Evolutionary conservation across 495 filamentous ascomycete genomes (phyloP), one percentile per base, ranked within the genome.

Genomic region (Annulohypoxylon nitens): DNA sequence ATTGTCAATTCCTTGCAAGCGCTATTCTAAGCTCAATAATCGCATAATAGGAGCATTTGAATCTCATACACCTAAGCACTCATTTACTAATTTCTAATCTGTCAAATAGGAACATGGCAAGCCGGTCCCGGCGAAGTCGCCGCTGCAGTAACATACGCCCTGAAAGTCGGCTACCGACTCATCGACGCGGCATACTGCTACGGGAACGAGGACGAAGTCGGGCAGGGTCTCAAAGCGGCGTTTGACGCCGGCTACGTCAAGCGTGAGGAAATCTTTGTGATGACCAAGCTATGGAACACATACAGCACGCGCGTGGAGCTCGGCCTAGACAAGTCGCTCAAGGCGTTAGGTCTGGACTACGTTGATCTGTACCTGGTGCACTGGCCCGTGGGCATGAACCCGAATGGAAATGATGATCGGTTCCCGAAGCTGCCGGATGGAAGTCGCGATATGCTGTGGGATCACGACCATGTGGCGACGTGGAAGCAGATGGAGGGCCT

Each of bases 351-450:
- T 30, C 78, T 95, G 66, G 89, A 93, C 63, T 97, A 97, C 81
- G 86, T 97, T 7, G 94, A 97, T 80, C 81, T 97, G 64, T 95
- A 91, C 76, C 83, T 97, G 18, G 83, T 89, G 74, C 93, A 97
- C 81, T 95, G 93, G 93, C 92, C 93, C 2, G 82, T 94, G 54
- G 88, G 92, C 63, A 93, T 97, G 91, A 95, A 94, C 79, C 90
- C 90, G 14, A 84, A 90, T 47, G 87, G 93, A 57, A 93, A 92
- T 83, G 87, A 96, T 81, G 88, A 90, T 72, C 82, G 88, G 62
- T 93, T 94, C 82, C 93, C 93, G 67, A 93, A 90, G 80, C 87
- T 88, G 37, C 81, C 87, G 0, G 89, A 94, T 76, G 92, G 92
- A 45, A 86, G 83, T 39, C 86, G 92, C 3, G 92, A 94, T 74